Evolutionary conservation across 176 grass and related monocot genomes (phyloP).

Genomic region (Puya raimondii): DNA sequence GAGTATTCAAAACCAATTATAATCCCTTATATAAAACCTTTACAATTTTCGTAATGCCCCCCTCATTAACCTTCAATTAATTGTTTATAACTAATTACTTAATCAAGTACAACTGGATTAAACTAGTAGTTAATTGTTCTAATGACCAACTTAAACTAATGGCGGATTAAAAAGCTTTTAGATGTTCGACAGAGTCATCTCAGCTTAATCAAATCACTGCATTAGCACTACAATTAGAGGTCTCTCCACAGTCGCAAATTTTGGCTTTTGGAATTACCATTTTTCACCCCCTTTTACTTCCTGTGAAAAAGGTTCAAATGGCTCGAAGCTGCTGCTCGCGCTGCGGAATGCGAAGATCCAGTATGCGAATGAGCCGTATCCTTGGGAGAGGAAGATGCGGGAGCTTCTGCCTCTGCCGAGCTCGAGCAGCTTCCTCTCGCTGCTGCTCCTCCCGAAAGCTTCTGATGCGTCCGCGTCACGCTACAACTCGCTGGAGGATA

Average conservation of each 20-base stretch:
- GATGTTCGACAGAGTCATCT: neutral
- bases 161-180: neutral
- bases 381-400: constrained; percentile 91
- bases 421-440: constrained; percentile 53
- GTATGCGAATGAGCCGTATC: constrained; percentile 52
- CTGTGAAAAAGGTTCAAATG: constrained; percentile 34
- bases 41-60: no score
- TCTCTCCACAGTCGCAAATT: neutral
- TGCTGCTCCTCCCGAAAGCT: constrained; percentile 68
- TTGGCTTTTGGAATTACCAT: constrained; percentile 3
- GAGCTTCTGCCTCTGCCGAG: constrained; percentile 40
- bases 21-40: no score
- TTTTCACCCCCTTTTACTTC: neutral
- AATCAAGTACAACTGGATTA: neutral
- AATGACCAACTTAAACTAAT: neutral
- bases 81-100: neutral
- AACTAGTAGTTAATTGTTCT: neutral
- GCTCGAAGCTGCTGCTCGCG: constrained; percentile 36
- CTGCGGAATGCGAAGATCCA: constrained; percentile 47
- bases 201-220: neutral
- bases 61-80: neutral
- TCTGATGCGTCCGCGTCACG: constrained; percentile 34
- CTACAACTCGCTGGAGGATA: constrained; percentile 79
- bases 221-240: no score
- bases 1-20: no score